Conservation (phyloP, 805 yeast species). For the Debaryomyces castellii region DNA sequence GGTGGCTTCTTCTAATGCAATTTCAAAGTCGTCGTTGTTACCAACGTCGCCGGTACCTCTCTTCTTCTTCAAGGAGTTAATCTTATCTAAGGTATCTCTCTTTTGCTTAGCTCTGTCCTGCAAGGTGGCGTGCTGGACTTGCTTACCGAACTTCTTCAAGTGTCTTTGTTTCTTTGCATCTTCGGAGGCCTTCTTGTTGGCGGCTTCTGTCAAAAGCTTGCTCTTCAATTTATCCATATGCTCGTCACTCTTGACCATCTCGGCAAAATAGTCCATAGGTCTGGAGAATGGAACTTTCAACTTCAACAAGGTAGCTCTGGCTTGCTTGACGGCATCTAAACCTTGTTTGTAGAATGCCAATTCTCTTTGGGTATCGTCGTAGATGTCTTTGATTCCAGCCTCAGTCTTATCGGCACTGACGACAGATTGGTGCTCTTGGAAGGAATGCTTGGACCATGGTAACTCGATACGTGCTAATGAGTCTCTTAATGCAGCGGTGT, state of each 20-base stretch:
- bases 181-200: slow-evolving; percentile 84
- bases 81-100: slow-evolving; percentile 84
- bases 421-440: slow-evolving; percentile 81
- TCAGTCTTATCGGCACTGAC: slow-evolving; percentile 61
- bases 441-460: slow-evolving; percentile 65
- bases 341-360: slow-evolving; percentile 94
- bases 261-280: slow-evolving; percentile 96
- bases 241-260: slow-evolving; percentile 96
- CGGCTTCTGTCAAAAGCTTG: slow-evolving; percentile 75
- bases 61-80: slow-evolving; percentile 87
- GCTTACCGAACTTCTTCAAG: slow-evolving; percentile 95
- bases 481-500: slow-evolving; percentile 76
- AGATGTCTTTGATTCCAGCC: slow-evolving; percentile 74
- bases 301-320: slow-evolving; percentile 62
- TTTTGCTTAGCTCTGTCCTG: slow-evolving; percentile 93
- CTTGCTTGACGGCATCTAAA: slow-evolving; percentile 74
- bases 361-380: slow-evolving; percentile 95
- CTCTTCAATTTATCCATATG: slow-evolving; percentile 93
- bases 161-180: slow-evolving; percentile 94
- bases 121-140: slow-evolving; percentile 89
- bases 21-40: slow-evolving; percentile 73
- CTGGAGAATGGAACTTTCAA: slow-evolving; percentile 85
- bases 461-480: slow-evolving; percentile 65
- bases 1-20: slow-evolving; percentile 91
- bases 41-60: slow-evolving; percentile 73